Evolutionary conservation across 2,329 filamentous ascomycete genomes (phyloP).

Genomic region (Davidsoniella virescens): DNA sequence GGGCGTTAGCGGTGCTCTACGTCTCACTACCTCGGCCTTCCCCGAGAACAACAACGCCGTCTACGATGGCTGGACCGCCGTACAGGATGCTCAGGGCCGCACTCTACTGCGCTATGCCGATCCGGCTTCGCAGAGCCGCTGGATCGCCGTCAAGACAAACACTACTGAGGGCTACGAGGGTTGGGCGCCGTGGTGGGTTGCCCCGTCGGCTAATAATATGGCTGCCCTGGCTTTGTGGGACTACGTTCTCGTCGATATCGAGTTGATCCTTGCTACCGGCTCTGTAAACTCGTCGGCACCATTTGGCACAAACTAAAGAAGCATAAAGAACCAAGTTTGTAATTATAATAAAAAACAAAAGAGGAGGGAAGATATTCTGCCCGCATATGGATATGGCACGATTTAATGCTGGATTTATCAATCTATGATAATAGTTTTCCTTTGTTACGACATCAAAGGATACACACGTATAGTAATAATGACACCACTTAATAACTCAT

Average conservation of each 20-base stretch:
- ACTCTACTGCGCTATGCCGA: slow-evolving; percentile 7
- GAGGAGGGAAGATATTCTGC: neutral
- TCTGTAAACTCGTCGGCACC: slow-evolving; percentile 10
- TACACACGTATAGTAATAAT: too few species aligned
- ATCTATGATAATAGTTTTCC: too few species aligned
- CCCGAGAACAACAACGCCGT: slow-evolving; percentile 4
- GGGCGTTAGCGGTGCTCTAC: neutral
- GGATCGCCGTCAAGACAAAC: slow-evolving; percentile 12
- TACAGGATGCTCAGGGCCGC: neutral
- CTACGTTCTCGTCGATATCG: slow-evolving; percentile 6
- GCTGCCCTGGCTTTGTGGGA: slow-evolving; percentile 4
- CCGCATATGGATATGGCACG: too few species aligned
- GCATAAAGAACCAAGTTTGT: neutral
- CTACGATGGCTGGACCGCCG: slow-evolving; percentile 4
- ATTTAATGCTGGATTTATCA: too few species aligned
- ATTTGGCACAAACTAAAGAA: slow-evolving; percentile 8
- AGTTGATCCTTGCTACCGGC: slow-evolving; percentile 10
- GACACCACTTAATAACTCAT: too few species aligned
- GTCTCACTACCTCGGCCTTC: slow-evolving; percentile 3
- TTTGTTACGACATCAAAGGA: too few species aligned
- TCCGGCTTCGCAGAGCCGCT: slow-evolving; percentile 1
- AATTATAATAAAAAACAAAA: neutral
- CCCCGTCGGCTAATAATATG: neutral
- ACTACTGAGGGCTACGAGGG: slow-evolving; percentile 9
- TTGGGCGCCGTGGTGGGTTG: slow-evolving; percentile 13